phyloP scores from a whole-genome alignment of 1,284 basidiomycete species.

The Sporisorium reilianum region DNA sequence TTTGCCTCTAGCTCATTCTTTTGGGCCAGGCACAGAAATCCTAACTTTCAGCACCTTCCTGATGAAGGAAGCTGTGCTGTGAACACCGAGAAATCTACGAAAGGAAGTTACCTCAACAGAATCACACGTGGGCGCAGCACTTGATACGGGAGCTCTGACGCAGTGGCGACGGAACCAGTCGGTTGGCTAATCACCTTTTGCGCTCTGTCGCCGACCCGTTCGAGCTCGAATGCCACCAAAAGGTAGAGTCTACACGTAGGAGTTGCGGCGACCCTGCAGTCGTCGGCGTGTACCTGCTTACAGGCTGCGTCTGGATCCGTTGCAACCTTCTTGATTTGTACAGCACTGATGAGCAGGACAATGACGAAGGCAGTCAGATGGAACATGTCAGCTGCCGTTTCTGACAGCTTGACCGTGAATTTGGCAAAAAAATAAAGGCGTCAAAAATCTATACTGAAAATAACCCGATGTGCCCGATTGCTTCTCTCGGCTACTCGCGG shows the following conservation, averaged over 20 bases:
- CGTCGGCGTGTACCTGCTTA: background rate
- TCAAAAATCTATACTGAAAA: background rate
- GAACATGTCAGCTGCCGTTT: conserved; percentile 14
- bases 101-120: conserved; percentile 30
- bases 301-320: background rate
- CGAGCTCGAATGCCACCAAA: background rate
- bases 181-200: background rate
- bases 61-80: background rate
- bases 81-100: background rate
- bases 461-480: conserved; percentile 3
- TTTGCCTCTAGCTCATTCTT: background rate
- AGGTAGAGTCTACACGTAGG: conserved; percentile 17
- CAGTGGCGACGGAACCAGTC: background rate
- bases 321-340: conserved; percentile 7
- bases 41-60: background rate
- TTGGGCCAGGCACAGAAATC: conserved; percentile 11
- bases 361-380: conserved; percentile 2
- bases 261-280: conserved; percentile 1
- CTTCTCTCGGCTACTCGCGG: conserved; percentile 23
- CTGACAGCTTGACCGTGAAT: conserved; percentile 8
- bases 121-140: conserved; percentile 11
- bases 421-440: background rate
- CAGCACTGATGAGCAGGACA: background rate
- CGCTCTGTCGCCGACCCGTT: background rate
- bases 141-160: background rate